Base-by-base conservation (phyloP, 805 yeast species). In the Saturnispora besseyi region DNA sequence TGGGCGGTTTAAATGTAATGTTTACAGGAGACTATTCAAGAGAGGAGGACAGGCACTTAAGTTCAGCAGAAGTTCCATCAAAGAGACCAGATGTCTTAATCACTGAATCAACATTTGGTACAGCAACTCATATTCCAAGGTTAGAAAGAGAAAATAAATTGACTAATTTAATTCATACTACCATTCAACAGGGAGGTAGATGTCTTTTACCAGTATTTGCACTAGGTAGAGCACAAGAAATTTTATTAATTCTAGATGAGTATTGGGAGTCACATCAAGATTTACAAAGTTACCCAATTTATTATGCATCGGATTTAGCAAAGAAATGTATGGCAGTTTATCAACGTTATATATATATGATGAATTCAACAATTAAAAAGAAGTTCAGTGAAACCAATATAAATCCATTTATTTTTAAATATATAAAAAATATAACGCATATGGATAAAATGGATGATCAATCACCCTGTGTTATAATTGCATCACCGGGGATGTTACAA, bases 401-500 rank as follows among this genome's bases (percentile, higher is more conserved):
- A 0, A 93, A 89, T 63, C 99, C 99, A 0, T 93, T 93, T 67
- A 83, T 84, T 53, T 91, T 93, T 69, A 87, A 87, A 63, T 85
- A 79, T 61, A 82, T 93, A 54, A 83, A 84, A 56, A 85, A 86
- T 57, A 76, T 93, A 44, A 80, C 85, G 53, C 83, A 81, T 55
- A 69, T 90, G 49, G 96, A 90, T 50, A 78, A 79, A 55, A 84
- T 93, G 62, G 95, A 89, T 59, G 99, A 93, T 65, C 76, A 88
- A 57, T 96, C 96, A 0, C 96, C 99, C 4, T 88, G 96, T 57
- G 98, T 93, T 21, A 90, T 93, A 67, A 78, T 93, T 33, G 99
- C 99, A 0, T 81, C 95, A 42, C 99, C 99, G 0, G 99, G 99
- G 63, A 93, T 93, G 99, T 72, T 93, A 24, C 99, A 91, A 64